Evolutionary conservation across 1,284 basidiomycete genomes (phyloP), one percentile per base, ranked within the genome.

Genomic region (Meira miltonrushii): DNA sequence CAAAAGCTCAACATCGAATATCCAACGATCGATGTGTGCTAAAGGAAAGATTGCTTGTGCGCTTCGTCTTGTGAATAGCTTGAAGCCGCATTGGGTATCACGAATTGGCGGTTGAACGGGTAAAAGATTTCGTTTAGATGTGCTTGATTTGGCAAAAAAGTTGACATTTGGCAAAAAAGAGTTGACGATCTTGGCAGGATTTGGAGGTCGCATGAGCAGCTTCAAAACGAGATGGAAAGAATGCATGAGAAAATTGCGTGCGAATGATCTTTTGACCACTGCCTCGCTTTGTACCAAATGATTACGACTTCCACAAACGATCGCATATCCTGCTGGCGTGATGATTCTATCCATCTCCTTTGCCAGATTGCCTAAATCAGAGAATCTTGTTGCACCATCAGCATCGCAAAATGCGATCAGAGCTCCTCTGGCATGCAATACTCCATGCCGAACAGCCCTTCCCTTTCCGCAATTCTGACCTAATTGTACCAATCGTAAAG

Each of bases 21-120:
- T 92, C 92, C 92, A 95, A 11, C 74, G 68, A 54, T 77, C 71
- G 51, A 75, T 76, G 57, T 77, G 75, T 8, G 61, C 56, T 7
- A 62, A 47, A 0, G 90, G 90, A 78, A 94, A 95, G 59, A 95
- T 85, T 57, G 84, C 82, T 50, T 82, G 84, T 8, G 90, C 90
- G 0, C 90, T 87, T 5, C 82, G 75, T 1, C 91, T 88, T 7
- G 90, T 93, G 84, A 77, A 72, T 25, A 82, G 78, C 79, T 96
- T 95, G 85, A 96, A 96, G 40, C 92, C 92, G 75, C 92, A 95
- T 78, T 95, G 92, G 19, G 92, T 96, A 80, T 95, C 92, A 38
- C 87, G 85, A 66, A 95, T 89, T 71, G 90, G 86, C 90, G 84
- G 77, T 90, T 87, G 48, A 86, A 55, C 52, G 3, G 74, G 66